Evolutionary conservation across 1,284 basidiomycete genomes (phyloP), one percentile per base, ranked within the genome.

Genomic region (Anthracocystis setariae): DNA sequence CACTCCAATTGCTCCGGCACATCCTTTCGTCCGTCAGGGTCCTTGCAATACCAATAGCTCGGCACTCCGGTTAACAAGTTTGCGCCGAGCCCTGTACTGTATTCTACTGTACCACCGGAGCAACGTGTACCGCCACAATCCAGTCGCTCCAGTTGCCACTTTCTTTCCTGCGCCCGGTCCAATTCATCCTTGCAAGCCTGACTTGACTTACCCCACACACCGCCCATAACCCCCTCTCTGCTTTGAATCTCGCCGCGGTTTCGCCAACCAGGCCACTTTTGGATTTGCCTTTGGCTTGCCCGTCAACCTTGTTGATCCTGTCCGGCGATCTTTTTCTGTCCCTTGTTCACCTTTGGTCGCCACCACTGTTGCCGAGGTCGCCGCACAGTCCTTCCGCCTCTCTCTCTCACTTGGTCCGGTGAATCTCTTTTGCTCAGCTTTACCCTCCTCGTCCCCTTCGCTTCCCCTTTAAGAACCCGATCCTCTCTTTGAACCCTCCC

Each of bases 301-400:
- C 13, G 8, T 17, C 15, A 37, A n/a, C 5, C 13, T 37, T 37
- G 35, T n/a, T n/a, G 17, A 37, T 25, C 21, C 5, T 32, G 21
- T 38, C 32, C 48, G 56, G 56, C 56, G 49, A 59, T 44, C 48
- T 52, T 25, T 13, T n/a, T 23, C 35, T n/a, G 38, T 27, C 42
- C 23, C 33, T 46, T 21, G 27, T 24, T 50, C 25, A 25, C 39
- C 20, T 27, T 37, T n/a, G 25, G 40, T 23, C 25, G 48, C 48
- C 8, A 29, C 18, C 38, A 32, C 38, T 33, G n/a, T 33, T 20
- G 9, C 57, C 45, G 23, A 60, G 50, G 42, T 53, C 58, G 52
- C 59, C 59, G 59, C 21, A 62, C 59, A 20, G 35, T 53, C 27
- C 29, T 35, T 44, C 23, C 32, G 24, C 56, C 48, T 18, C 39